Conservation (phyloP, 306 rosid species). For the Chamaecrista fasciculata region DNA sequence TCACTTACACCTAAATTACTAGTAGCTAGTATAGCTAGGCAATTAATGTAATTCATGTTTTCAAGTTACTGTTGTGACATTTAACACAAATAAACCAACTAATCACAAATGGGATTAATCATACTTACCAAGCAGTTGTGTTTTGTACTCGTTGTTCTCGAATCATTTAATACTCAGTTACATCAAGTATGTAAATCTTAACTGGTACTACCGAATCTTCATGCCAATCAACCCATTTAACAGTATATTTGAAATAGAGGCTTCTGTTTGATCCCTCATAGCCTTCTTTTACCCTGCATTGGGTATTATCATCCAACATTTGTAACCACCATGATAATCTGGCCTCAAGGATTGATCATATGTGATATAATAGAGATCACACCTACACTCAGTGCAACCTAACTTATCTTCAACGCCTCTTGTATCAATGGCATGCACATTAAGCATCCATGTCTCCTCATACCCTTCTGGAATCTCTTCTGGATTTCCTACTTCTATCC, state of each 20-base stretch:
- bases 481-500: constrained; percentile 61
- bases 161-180: constrained; percentile 43
- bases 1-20: no score
- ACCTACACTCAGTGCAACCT: constrained; percentile 70
- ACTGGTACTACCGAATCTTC: constrained; percentile 54
- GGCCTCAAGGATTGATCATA: constrained; percentile 39
- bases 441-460: constrained; percentile 71
- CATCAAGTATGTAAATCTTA: constrained; percentile 62
- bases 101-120: no score
- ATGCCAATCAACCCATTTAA: constrained; percentile 84
- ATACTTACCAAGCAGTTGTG: neutral
- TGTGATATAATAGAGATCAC: constrained; percentile 66
- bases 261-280: constrained; percentile 45
- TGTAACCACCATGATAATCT: constrained; percentile 54
- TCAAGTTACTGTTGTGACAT: no score
- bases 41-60: no score
- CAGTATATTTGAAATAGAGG: constrained; percentile 65
- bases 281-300: constrained; percentile 53
- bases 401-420: constrained; percentile 49
- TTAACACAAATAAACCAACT: no score
- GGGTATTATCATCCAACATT: constrained; percentile 57
- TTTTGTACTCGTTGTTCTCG: neutral
- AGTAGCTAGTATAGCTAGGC: no score
- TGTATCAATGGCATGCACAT: constrained; percentile 78
- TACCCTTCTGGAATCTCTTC: constrained; percentile 53